phyloP scores from a whole-genome alignment of 257 asterid species.

The Forsythia suspensa region DNA sequence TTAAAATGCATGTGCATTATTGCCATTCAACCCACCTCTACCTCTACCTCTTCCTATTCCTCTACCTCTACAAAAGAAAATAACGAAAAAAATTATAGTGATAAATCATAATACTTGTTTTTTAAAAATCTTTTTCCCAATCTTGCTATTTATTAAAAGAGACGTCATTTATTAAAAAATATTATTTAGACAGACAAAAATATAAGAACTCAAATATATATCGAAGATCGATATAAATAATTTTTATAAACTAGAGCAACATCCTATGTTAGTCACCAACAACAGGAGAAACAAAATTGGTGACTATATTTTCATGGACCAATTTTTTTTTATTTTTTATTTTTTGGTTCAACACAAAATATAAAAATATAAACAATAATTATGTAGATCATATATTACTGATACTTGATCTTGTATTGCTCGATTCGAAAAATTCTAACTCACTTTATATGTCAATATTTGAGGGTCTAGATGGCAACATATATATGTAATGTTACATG shows the following conservation, averaged over 20 bases:
- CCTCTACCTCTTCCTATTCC: too few relatives aligned
- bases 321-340: too few relatives aligned
- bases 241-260: not conserved
- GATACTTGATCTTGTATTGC: too few relatives aligned
- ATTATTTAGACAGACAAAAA: not conserved
- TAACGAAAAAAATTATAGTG: not conserved
- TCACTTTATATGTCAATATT: too few relatives aligned
- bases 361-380: not conserved
- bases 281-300: too few relatives aligned
- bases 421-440: too few relatives aligned
- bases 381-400: not conserved
- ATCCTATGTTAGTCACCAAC: not conserved
- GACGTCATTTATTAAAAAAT: not conserved
- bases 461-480: too few relatives aligned
- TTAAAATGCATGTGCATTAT: too few relatives aligned
- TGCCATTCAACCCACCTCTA: not conserved
- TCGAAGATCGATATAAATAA: not conserved
- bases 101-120: not conserved
- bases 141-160: too few relatives aligned
- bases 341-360: not conserved
- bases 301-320: too few relatives aligned
- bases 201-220: not conserved
- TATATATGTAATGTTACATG: not conserved
- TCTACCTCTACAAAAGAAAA: too few relatives aligned
- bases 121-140: too few relatives aligned